Evolutionary conservation across 202 grass and related monocot species (phyloP).

Genomic region (Digitaria exilis): DNA sequence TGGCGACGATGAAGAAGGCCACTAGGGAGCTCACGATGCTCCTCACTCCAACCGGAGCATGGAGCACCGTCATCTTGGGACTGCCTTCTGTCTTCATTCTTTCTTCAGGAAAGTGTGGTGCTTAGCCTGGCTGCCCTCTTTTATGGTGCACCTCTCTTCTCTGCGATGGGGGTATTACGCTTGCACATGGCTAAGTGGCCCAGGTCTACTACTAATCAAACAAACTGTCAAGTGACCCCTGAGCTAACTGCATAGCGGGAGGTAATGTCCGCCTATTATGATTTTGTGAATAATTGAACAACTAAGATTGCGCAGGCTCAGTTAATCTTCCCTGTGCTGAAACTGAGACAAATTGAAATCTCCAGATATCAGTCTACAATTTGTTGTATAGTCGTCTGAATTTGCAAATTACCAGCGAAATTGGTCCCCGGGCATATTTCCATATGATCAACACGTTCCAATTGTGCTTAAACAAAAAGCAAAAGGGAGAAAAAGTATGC

Average conservation of each 20-base stretch:
- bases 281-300: background rate
- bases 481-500: background rate
- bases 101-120: background rate
- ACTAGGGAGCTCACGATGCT: conserved; percentile 49
- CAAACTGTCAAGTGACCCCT: conserved; percentile 40
- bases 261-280: background rate
- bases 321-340: background rate
- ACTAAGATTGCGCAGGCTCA: background rate
- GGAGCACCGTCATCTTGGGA: conserved; percentile 39
- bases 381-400: background rate
- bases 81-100: conserved; percentile 27
- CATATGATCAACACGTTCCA: background rate
- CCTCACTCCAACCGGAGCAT: conserved; percentile 45
- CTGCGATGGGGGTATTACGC: background rate
- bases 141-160: conserved; percentile 19
- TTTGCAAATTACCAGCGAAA: background rate
- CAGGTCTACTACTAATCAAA: background rate
- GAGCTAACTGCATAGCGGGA: conserved; percentile 24
- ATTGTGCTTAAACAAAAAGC: background rate
- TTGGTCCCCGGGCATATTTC: background rate
- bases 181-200: conserved; percentile 23
- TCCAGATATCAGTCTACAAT: background rate
- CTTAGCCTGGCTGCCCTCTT: background rate
- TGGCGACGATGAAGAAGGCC: conserved; percentile 65
- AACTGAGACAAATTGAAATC: background rate